phyloP scores from a whole-genome alignment of 192 early-diverging fungal genomes.

The Allomyces arbusculus region DNA sequence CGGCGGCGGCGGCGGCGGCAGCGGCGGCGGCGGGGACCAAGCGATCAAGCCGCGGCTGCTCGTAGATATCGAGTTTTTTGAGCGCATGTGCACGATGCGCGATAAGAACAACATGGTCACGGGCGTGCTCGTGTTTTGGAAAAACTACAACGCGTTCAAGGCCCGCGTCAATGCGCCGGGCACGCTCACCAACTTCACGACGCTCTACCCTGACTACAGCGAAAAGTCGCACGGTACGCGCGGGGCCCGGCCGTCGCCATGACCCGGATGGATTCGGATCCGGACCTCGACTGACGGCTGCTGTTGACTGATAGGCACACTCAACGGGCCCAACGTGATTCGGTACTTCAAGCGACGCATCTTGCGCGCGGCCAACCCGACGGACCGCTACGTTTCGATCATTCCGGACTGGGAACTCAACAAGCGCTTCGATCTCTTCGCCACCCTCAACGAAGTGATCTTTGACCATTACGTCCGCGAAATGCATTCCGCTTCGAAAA shows the following conservation, averaged over 20 bases:
- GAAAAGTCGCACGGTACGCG: background rate
- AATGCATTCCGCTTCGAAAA: background rate
- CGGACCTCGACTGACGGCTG: no score
- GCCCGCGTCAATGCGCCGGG: background rate
- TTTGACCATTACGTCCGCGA: background rate
- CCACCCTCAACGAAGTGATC: background rate
- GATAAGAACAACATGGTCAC: background rate
- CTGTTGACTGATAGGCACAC: background rate
- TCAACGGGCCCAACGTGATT: background rate
- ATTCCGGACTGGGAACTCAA: slow-evolving; percentile 1
- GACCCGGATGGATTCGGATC: no score
- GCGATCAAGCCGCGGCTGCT: background rate
- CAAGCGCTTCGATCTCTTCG: background rate
- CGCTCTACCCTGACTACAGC: background rate
- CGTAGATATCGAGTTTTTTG: background rate
- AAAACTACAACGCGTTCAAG: background rate
- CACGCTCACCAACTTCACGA: background rate
- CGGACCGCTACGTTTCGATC: background rate
- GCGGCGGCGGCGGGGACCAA: background rate
- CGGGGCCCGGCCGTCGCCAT: no score
- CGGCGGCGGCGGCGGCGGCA: background rate
- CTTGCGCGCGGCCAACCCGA: background rate
- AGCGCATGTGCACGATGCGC: background rate
- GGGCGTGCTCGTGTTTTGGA: background rate
- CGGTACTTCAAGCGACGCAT: background rate